These are phyloP conservation scores for Lepidopterella palustris DNA, from an alignment of 495 filamentous ascomycete genomes.

Conservation along the genomic window DNA sequence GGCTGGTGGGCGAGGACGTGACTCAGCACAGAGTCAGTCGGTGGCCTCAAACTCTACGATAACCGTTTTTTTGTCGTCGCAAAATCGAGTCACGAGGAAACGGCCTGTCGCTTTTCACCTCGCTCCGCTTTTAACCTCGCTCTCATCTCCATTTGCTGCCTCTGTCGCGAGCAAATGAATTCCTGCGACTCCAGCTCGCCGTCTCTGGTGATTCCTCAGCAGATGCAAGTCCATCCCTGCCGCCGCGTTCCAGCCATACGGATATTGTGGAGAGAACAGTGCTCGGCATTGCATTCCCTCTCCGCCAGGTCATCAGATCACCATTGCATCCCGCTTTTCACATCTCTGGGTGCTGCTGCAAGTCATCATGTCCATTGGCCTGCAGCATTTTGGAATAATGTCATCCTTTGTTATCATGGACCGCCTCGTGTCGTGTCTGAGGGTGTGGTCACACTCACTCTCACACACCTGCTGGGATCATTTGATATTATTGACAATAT, in stretches of 20 bases:
- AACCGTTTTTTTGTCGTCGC: neutral
- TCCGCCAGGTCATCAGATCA: slow-evolving; percentile 4
- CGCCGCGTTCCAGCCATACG: neutral
- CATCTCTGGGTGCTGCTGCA: no score
- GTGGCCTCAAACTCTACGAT: neutral
- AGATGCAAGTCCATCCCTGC: no score
- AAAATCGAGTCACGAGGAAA: neutral
- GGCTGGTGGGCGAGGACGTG: no score
- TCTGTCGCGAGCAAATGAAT: neutral
- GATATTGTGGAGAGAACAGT: slow-evolving; percentile 9
- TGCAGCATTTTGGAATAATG: no score
- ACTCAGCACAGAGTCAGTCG: neutral
- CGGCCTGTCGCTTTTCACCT: no score
- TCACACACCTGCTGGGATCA: no score
- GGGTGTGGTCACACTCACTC: neutral
- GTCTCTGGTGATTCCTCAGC: slow-evolving; percentile 1
- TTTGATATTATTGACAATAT: neutral
- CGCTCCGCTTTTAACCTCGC: neutral
- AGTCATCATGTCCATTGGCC: neutral
- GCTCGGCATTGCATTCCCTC: neutral
- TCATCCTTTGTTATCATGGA: neutral
- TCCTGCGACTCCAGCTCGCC: slow-evolving; percentile 1
- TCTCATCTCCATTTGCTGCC: neutral
- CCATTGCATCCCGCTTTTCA: neutral
- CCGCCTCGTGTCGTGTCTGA: neutral